Evolutionary conservation across 176 grass and related monocot species (phyloP).

Genomic region (Canna indica): DNA sequence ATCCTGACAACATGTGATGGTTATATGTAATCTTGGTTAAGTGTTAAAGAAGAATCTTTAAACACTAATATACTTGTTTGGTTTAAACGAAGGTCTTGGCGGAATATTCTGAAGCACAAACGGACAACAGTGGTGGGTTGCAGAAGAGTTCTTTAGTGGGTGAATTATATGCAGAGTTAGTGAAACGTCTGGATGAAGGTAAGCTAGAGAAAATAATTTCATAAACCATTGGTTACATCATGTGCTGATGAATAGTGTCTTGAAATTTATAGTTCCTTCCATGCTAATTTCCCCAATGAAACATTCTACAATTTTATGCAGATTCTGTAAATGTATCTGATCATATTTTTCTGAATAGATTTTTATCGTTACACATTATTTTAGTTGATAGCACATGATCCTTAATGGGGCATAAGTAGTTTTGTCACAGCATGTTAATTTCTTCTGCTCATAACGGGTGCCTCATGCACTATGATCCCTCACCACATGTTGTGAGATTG

Average conservation of each 20-base stretch:
- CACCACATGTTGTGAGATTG: too few species aligned
- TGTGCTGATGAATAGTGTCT: neutral
- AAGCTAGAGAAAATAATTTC: slow-evolving; percentile 19
- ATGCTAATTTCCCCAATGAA: neutral
- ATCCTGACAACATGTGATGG: neutral
- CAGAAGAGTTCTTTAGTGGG: slow-evolving; percentile 43
- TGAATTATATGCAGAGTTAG: slow-evolving; percentile 56
- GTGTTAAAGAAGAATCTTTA: neutral
- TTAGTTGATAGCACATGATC: neutral
- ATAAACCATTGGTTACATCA: neutral
- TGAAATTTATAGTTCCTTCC: neutral
- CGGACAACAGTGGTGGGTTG: slow-evolving; percentile 17
- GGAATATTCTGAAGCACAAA: slow-evolving; percentile 61
- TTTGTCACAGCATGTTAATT: neutral
- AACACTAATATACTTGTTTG: slow-evolving; percentile 25
- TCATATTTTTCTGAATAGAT: neutral
- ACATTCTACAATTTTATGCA: neutral
- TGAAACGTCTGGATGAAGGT: slow-evolving; percentile 76
- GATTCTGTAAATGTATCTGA: neutral
- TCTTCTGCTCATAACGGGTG: too few species aligned
- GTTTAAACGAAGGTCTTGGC: slow-evolving; percentile 53
- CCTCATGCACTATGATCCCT: too few species aligned
- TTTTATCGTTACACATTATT: neutral
- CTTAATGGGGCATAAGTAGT: neutral
- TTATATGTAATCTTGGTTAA: neutral